These are phyloP conservation scores for Neopestalotiopsis sp. DNA, from an alignment of 2,329 filamentous ascomycete species.

Conservation along the genomic window DNA sequence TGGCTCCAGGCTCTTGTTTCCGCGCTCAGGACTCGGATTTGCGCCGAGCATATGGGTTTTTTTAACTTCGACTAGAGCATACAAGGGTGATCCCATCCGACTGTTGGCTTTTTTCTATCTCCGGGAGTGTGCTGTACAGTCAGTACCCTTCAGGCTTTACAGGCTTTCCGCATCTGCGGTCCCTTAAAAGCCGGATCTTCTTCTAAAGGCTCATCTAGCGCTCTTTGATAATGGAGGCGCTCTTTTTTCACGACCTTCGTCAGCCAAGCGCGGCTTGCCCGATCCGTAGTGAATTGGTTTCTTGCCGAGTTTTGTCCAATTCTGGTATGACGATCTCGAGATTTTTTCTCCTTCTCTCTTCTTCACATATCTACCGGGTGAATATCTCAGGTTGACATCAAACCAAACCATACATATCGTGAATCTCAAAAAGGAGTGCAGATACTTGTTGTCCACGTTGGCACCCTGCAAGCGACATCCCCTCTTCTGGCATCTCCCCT, in stretches of 20 bases:
- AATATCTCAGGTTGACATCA: neutral
- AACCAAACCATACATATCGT: neutral
- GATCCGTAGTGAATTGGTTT: neutral
- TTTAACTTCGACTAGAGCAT: conserved; percentile 1
- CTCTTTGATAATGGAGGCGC: neutral
- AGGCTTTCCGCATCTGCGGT: neutral
- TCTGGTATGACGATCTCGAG: neutral
- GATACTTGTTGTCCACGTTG: neutral
- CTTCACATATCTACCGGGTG: neutral
- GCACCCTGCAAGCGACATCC: neutral
- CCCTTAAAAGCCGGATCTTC: neutral
- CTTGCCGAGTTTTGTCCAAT: conserved; percentile 11
- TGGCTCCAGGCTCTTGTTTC: neutral
- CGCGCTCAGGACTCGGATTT: neutral
- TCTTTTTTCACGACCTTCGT: conserved; percentile 6
- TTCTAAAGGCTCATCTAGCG: neutral
- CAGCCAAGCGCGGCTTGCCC: conserved; percentile 12
- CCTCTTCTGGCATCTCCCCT: neutral
- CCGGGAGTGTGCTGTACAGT: too few species aligned
- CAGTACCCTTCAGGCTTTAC: neutral
- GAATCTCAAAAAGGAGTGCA: neutral
- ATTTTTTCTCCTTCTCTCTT: neutral
- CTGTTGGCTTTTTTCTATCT: neutral
- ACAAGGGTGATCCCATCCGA: neutral
- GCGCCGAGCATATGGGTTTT: neutral